A percentile compares a stretch with the other conserved stretches of the same genome.
phyloP scores from a whole-genome alignment of 768 basidiomycete species.

The Saitozyma sp. region DNA sequence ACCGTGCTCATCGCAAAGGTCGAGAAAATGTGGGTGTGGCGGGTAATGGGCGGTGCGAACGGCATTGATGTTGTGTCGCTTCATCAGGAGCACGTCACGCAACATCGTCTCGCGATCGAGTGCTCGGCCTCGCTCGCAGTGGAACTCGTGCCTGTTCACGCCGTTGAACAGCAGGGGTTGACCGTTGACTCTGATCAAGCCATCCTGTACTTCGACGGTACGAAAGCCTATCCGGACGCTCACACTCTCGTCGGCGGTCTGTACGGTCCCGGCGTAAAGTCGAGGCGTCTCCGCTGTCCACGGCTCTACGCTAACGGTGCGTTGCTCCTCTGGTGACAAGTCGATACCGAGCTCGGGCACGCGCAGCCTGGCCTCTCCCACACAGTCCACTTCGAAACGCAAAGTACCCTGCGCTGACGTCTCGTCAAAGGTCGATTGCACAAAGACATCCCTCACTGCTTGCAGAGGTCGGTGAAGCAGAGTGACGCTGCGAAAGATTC shows the following conservation, averaged over 20 bases:
- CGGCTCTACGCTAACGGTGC: slow-evolving; percentile 1
- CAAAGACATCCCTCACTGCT: slow-evolving; percentile 4
- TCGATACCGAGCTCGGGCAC: slow-evolving; percentile 13
- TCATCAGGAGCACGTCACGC: slow-evolving; percentile 11
- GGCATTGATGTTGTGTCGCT: slow-evolving; percentile 17
- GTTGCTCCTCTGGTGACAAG: not conserved
- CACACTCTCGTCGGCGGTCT: slow-evolving; percentile 3
- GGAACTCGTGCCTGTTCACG: slow-evolving; percentile 16
- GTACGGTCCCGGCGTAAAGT: slow-evolving; percentile 6
- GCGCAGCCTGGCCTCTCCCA: not conserved
- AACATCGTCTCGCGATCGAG: slow-evolving; percentile 6
- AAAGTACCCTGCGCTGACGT: slow-evolving; percentile 6
- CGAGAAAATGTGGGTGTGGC: slow-evolving; percentile 10
- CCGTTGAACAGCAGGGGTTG: slow-evolving; percentile 3
- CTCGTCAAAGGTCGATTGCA: not conserved
- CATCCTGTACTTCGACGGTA: slow-evolving; percentile 6
- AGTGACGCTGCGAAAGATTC: slow-evolving; percentile 7
- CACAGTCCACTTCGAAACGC: slow-evolving; percentile 4
- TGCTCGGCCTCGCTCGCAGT: slow-evolving; percentile 6
- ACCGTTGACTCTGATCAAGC: slow-evolving; percentile 13
- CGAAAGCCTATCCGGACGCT: slow-evolving; percentile 9
- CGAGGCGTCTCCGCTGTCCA: slow-evolving; percentile 13
- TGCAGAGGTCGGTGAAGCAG: slow-evolving; percentile 2
- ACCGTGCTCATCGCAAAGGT: slow-evolving; percentile 14
- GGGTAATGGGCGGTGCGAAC: slow-evolving; percentile 13